phyloP scores from a whole-genome alignment of 257 asterid species.

The Vinca minor region DNA sequence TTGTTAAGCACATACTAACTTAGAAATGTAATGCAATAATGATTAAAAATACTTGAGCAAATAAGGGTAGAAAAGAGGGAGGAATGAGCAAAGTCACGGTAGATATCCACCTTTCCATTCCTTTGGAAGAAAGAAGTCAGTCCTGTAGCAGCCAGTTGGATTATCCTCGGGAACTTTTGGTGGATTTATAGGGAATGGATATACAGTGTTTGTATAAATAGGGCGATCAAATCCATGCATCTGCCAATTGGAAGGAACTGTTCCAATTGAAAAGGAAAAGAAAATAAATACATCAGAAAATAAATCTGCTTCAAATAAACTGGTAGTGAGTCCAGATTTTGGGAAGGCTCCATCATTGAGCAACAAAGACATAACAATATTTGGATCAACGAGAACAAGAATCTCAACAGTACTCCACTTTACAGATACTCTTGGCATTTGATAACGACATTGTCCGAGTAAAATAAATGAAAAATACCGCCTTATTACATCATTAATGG shows the following conservation, averaged over 20 bases:
- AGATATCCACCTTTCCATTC: constrained; percentile 83
- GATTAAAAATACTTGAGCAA: not conserved
- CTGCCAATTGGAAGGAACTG: constrained; percentile 99
- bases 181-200: constrained; percentile 85
- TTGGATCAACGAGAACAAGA: not conserved
- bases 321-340: not conserved
- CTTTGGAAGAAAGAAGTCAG: constrained; percentile 64
- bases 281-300: constrained; percentile 17
- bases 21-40: not conserved
- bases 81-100: not conserved
- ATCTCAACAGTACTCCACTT: not conserved
- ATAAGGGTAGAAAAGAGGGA: not conserved
- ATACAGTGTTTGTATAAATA: constrained; percentile 68
- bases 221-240: constrained; percentile 94
- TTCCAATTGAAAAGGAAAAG: constrained; percentile 21
- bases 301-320: not conserved
- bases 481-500: not conserved
- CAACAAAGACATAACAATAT: not conserved
- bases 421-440: not conserved
- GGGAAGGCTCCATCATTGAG: not conserved
- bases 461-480: not conserved
- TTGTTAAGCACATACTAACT: not conserved
- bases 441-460: not conserved
- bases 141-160: constrained; percentile 98
- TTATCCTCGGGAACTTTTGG: constrained; percentile 92